A percentile compares a stretch with the other conserved stretches of the same genome.
phyloP scores from a whole-genome alignment of 2,329 filamentous ascomycete genomes.

The Mollisiaceae sp. region DNA sequence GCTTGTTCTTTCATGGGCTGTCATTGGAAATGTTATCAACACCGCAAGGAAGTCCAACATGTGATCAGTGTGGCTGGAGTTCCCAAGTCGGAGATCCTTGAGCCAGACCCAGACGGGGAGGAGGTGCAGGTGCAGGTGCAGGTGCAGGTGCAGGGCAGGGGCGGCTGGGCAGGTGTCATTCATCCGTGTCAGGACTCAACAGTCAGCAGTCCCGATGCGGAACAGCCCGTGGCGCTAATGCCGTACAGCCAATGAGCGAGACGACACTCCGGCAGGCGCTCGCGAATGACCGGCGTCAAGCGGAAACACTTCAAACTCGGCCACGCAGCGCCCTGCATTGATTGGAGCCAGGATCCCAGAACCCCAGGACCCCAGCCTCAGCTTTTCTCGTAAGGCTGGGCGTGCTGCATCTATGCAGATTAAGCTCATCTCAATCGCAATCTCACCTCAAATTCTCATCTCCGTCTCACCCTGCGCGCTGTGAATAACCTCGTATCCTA shows the following conservation, averaged over 20 bases:
- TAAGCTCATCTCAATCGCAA: neutral
- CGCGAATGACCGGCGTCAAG: no score
- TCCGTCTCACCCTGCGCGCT: neutral
- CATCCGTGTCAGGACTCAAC: no score
- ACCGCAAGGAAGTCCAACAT: no score
- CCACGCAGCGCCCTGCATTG: neutral
- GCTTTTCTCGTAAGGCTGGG: neutral
- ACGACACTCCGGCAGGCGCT: neutral
- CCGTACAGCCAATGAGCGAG: neutral
- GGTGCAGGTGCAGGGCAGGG: no score
- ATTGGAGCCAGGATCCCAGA: neutral
- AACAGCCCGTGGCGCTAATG: neutral
- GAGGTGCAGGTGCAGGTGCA: neutral
- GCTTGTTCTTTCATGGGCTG: no score
- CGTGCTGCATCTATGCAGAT: neutral
- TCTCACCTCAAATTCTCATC: neutral
- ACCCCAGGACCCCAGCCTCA: neutral
- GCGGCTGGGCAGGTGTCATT: neutral
- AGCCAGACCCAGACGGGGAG: no score
- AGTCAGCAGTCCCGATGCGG: constrained; percentile 1
- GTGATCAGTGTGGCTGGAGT: neutral
- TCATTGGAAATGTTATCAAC: no score
- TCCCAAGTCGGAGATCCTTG: neutral
- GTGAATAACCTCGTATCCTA: neutral
- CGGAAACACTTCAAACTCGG: no score